Evolutionary conservation across 805 yeast species (phyloP), one percentile per base, ranked within the genome.

Genomic region (Henningerozyma blattae): DNA sequence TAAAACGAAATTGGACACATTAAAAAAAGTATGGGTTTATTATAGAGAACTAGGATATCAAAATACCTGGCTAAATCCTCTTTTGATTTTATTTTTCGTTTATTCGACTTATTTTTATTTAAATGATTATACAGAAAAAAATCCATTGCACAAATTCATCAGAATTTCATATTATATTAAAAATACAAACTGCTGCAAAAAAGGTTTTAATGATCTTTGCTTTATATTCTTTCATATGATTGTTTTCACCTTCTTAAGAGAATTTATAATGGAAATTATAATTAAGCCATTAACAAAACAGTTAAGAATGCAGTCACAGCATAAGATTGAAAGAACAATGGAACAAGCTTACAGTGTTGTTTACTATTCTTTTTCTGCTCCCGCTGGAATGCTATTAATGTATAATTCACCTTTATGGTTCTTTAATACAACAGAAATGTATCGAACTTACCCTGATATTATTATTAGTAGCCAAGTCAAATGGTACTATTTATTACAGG

Each of bases 341-440:
- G 99, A 91, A 58, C 99, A 91, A 63, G 69, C 86, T 6, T 91
- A 89, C 54, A 72, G 89, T 2, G 68, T 85, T 46, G 54, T 83
- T 39, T 91, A 91, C 60, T 86, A 78, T 52, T 81, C 87, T 10
- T 41, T 75, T 6, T 66, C 82, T 18, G 93, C 94, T 13, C 93
- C 95, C 0, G 66, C 78, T 37, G 99, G 98, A 2, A 62, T 91
- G 36, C 85, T 76, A 65, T 80, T 91, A 43, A 87, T 91, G 97
- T 68, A 68, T 46, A 64, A 69, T 32, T 71, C 80, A 28, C 94
- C 94, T 31, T 54, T 91, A 40, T 89, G 97, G 97, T 79, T 67
- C 52, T 91, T 91, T 59, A 71, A 82, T 53, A 91, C 96, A 3
- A 65, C 74, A 3, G 75, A 83, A 25, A 81, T 89, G 65, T 91